Evolutionary conservation across 306 rosid genomes (phyloP).

Genomic region (Prunus davidiana): DNA sequence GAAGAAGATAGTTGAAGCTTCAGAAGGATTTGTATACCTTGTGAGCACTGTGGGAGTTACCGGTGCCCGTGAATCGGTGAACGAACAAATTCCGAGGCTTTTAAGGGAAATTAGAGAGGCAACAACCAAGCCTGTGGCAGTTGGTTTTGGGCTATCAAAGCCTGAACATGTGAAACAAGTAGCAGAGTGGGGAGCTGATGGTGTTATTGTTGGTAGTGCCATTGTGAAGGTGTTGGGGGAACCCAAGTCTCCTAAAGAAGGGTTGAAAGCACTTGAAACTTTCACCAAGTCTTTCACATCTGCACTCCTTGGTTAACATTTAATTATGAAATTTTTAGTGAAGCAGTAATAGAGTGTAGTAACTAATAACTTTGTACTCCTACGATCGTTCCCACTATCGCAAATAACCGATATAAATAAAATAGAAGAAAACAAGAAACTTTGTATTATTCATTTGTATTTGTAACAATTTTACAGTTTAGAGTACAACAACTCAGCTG

Average conservation of each 20-base stretch:
- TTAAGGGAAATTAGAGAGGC: constrained; percentile 64
- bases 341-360: too few relatives aligned
- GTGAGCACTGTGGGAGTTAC: constrained; percentile 87
- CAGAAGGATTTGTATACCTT: constrained; percentile 80
- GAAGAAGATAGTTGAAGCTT: constrained; percentile 72
- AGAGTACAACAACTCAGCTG: constrained; percentile 22
- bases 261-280: constrained; percentile 60
- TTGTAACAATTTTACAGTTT: constrained; percentile 26
- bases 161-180: constrained; percentile 88
- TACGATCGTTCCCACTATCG: too few relatives aligned
- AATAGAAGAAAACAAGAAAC: neutral
- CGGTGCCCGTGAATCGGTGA: constrained; percentile 73
- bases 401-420: neutral
- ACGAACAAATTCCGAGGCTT: constrained; percentile 52
- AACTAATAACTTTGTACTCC: too few relatives aligned
- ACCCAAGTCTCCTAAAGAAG: constrained; percentile 71
- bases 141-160: constrained; percentile 85
- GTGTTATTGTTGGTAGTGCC: constrained; percentile 90
- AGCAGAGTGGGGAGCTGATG: constrained; percentile 87
- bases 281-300: constrained; percentile 51
- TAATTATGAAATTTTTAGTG: too few relatives aligned
- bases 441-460: constrained; percentile 20
- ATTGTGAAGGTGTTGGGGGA: constrained; percentile 78
- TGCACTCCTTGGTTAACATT: constrained; percentile 40
- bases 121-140: constrained; percentile 78